Evolutionary conservation across 192 early-diverging fungal species (phyloP), one percentile per base, ranked within the genome.

Genomic region (Coemansia asiatica): DNA sequence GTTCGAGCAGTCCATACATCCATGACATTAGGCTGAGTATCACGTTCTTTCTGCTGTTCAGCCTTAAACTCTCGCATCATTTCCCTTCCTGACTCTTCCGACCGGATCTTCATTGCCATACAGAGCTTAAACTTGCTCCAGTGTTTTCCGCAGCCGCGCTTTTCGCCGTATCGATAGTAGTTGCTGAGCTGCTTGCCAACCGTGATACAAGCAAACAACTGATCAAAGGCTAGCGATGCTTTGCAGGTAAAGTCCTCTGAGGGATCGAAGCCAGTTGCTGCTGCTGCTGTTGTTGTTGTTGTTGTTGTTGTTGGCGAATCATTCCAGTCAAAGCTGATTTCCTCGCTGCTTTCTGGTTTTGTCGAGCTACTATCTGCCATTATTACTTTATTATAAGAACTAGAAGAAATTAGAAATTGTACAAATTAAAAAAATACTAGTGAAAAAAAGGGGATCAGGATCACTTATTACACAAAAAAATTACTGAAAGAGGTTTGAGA

Each of bases 161-260:
- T 76, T 18, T 82, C 58, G 33, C 79, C 79, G 22, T 82, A 82
- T 9, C 79, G 60, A 65, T 82, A 82, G 74, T 76, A 76, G 68
- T 69, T 82, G 67, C 69, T 71, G 38, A 82, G 46, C 65, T 82
- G 79, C 54, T 69, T 76, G 26, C 79, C 79, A 0, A 82, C 79
- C 6, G 79, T 74, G 56, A 82, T 29, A 40, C 78, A 81, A 5
- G 60, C 60, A 62, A 72, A 75, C 72, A 69, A 81, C 66, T 81
- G 69, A 64, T 81, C 78, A 36, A 81, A 81, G 10, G 72, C 78
- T 33, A 56, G 63, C 18, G 78, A 81, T 23, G 69, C 69, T 56
- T 81, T 81, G 69, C 78, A 81, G 23, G 66, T 69, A 29, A 75
- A 69, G 63, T 76, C 65, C 1, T 60, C 61, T 0, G 61, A 36